These are phyloP conservation scores for Talaromyces borbonicus DNA, from an alignment of 495 filamentous ascomycete genomes.

Conservation along the genomic window DNA sequence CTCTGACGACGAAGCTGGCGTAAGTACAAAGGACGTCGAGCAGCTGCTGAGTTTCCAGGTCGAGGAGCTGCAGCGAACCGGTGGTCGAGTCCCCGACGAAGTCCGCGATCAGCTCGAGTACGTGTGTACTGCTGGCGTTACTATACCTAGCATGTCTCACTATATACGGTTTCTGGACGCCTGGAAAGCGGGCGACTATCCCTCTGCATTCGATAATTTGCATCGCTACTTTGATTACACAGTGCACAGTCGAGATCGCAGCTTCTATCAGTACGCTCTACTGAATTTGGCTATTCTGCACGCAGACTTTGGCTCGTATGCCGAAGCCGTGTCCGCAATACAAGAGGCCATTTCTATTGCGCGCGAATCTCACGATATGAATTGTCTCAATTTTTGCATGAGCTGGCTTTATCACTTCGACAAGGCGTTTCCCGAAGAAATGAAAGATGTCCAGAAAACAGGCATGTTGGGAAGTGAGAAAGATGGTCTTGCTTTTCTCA, in stretches of 20 bases:
- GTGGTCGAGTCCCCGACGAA: constrained; percentile 59
- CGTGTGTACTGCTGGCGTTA: constrained; percentile 55
- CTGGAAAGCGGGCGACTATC: constrained; percentile 85
- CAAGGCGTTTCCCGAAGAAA: constrained; percentile 68
- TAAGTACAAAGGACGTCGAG: constrained; percentile 79
- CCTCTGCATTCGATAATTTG: constrained; percentile 78
- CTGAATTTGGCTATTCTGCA: constrained; percentile 89
- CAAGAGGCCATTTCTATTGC: constrained; percentile 86
- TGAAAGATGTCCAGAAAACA: constrained; percentile 57
- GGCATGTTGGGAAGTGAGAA: constrained; percentile 69
- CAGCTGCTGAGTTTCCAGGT: constrained; percentile 80
- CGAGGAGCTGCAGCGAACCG: constrained; percentile 74
- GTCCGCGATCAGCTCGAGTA: constrained; percentile 54
- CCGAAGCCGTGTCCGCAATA: constrained; percentile 87
- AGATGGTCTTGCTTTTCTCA: constrained; percentile 75
- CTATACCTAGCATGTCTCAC: constrained; percentile 62
- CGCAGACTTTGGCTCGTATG: constrained; percentile 87
- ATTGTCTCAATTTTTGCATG: constrained; percentile 87
- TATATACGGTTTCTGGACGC: constrained; percentile 82
- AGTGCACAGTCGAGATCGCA: constrained; percentile 74
- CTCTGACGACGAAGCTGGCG: constrained; percentile 28
- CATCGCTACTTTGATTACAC: constrained; percentile 97
- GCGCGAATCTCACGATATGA: constrained; percentile 83
- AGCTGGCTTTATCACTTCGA: constrained; percentile 97
- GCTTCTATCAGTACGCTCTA: constrained; percentile 95